phyloP scores from a whole-genome alignment of 208 protist genomes.

The Herpetomonas muscarum region DNA sequence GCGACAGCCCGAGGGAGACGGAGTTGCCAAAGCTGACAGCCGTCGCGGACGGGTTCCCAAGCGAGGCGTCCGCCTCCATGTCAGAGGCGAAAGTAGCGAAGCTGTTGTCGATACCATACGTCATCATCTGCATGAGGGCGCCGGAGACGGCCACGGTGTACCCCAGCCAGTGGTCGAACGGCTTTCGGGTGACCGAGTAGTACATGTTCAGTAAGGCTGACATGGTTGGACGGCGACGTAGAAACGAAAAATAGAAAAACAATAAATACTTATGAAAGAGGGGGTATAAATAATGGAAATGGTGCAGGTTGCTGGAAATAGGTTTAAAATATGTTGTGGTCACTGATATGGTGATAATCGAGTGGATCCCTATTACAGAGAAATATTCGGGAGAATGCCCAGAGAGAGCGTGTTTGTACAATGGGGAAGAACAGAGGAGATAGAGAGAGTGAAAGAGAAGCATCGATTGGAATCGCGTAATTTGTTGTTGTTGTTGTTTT shows the following conservation, averaged over 20 bases:
- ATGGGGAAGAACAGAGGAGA: no score
- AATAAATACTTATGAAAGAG: background rate
- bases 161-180: conserved; percentile 68
- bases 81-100: conserved; percentile 67
- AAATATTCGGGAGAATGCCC: no score
- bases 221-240: no score
- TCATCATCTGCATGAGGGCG: conserved; percentile 81
- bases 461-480: no score
- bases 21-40: conserved; percentile 76
- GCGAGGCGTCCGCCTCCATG: conserved; percentile 66
- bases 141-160: conserved; percentile 74
- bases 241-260: background rate
- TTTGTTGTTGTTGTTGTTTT: no score
- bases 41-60: conserved; percentile 62
- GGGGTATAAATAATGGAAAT: no score
- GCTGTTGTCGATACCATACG: conserved; percentile 83
- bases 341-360: no score
- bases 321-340: no score
- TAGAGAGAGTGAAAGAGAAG: no score
- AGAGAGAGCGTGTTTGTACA: no score
- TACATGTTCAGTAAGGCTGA: conserved; percentile 2
- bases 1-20: conserved; percentile 65
- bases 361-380: no score
- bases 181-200: conserved; percentile 30
- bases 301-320: no score